These are phyloP conservation scores for Arabidopsis lyrata DNA, from an alignment of 441 rosid species.

Conservation along the genomic window DNA sequence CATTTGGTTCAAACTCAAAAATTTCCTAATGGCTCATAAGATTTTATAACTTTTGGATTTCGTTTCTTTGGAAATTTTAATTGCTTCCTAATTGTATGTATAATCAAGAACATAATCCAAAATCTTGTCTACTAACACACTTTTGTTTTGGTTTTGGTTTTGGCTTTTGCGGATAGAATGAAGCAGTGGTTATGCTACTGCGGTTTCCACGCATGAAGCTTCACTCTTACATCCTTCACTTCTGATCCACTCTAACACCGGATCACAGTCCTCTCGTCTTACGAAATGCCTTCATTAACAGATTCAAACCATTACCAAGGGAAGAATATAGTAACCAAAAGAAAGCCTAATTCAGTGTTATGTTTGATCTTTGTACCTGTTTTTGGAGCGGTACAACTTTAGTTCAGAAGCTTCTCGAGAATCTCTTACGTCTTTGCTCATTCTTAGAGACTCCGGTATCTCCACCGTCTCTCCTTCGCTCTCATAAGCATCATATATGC, in stretches of 20 bases:
- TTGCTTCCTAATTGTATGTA: background rate
- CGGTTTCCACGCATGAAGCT: slow-evolving; percentile 21
- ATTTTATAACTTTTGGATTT: background rate
- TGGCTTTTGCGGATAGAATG: slow-evolving; percentile 6
- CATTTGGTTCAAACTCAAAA: background rate
- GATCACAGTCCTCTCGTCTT: slow-evolving; percentile 65
- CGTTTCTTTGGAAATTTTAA: background rate
- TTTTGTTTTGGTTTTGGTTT: slow-evolving; percentile 12
- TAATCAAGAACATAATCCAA: background rate
- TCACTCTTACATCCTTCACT: slow-evolving; percentile 52
- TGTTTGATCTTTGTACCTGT: slow-evolving; percentile 53
- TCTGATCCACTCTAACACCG: slow-evolving; percentile 76
- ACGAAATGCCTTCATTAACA: slow-evolving; percentile 67
- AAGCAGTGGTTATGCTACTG: slow-evolving; percentile 4
- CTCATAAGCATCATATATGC: slow-evolving; percentile 65
- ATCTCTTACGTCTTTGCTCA: slow-evolving; percentile 59
- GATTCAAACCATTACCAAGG: slow-evolving; percentile 14
- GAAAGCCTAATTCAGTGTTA: background rate
- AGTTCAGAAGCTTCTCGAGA: slow-evolving; percentile 61
- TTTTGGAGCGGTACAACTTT: slow-evolving; percentile 68
- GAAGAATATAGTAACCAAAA: background rate
- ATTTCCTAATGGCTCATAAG: background rate
- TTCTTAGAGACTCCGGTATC: slow-evolving; percentile 67
- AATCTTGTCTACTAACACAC: slow-evolving; percentile 11
- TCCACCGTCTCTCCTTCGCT: slow-evolving; percentile 51